Base-by-base conservation (phyloP, 345 rosid genomes). In the Acer campestre region DNA sequence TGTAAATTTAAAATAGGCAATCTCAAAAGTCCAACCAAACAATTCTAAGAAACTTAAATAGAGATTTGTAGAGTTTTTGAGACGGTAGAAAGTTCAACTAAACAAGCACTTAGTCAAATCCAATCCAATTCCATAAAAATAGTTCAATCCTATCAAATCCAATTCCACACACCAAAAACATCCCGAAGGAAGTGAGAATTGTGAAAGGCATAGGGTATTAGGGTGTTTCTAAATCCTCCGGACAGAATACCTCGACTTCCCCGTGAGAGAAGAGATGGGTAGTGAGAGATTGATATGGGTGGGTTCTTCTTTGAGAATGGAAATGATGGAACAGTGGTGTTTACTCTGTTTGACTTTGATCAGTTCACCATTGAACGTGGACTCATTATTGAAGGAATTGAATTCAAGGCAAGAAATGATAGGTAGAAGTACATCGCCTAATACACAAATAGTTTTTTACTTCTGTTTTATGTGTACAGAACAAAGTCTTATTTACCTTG, bases 251-350 rank as follows among this genome's bases (percentile, higher is more conserved):
- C 78, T 1, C 61, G 16, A 67, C 68, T 44, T 0, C 0, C 55
- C n/a, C 63, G 2, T 22, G 61, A 71, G 70, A 82, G 86, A 78
- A 68, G 70, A 23, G 84, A 87, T 40, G 84, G 82, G 2, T 89
- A 86, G 89, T 72, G 61, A 73, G 86, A 85, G 79, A 70, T 85
- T 12, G 77, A 82, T 71, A 70, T 87, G 79, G 90, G 90, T 40
- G 81, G 75, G 3, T 86, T 80, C 61, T 82, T 77, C 22, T 83
- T 79, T 59, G 80, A 78, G 6, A 42, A 59, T 55, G 86, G 82
- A 38, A 85, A 85, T n/a, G 70, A 74, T 62, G 83, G 85, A 29
- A 42, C 51, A 0, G 25, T 82, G 29, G 31, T 73, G n/a, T 75
- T 73, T 73, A 40, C 59, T 68, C 71, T 87, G 7, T 53, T 53